phyloP scores from a whole-genome alignment of 768 basidiomycete genomes.

The Ephemerocybe angulata region DNA sequence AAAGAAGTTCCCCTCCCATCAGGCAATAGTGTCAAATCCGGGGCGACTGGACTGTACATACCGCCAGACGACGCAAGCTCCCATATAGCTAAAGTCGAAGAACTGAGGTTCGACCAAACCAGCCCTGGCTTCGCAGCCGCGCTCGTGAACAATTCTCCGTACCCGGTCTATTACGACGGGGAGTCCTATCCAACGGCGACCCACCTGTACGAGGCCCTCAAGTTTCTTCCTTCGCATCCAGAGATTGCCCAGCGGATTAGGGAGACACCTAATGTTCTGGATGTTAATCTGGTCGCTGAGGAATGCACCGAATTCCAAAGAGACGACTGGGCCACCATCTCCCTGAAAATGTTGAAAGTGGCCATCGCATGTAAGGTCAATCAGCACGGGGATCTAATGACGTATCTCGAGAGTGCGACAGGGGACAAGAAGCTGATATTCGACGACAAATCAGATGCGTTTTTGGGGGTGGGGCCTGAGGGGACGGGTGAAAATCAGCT shows the following conservation, averaged over 20 bases:
- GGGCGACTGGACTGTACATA: no score
- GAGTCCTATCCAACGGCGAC: background rate
- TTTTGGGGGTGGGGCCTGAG: background rate
- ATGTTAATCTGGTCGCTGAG: background rate
- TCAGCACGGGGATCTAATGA: background rate
- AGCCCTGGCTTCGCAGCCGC: no score
- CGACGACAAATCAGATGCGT: background rate
- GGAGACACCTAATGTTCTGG: background rate
- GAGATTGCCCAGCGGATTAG: background rate
- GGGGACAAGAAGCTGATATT: no score
- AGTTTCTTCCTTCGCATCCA: background rate
- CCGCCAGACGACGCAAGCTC: no score
- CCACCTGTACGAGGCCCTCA: background rate
- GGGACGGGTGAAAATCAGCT: background rate
- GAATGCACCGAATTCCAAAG: background rate
- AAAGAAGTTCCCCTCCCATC: no score
- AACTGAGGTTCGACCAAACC: no score
- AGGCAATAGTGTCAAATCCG: no score
- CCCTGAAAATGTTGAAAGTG: background rate
- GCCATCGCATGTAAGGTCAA: background rate
- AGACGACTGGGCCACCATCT: background rate
- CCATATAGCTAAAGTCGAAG: no score
- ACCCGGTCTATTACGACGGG: background rate
- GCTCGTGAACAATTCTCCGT: background rate
- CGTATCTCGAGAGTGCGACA: background rate